Evolutionary conservation across 768 basidiomycete species (phyloP), one percentile per base, ranked within the genome.

Genomic region (Epithele typhae): DNA sequence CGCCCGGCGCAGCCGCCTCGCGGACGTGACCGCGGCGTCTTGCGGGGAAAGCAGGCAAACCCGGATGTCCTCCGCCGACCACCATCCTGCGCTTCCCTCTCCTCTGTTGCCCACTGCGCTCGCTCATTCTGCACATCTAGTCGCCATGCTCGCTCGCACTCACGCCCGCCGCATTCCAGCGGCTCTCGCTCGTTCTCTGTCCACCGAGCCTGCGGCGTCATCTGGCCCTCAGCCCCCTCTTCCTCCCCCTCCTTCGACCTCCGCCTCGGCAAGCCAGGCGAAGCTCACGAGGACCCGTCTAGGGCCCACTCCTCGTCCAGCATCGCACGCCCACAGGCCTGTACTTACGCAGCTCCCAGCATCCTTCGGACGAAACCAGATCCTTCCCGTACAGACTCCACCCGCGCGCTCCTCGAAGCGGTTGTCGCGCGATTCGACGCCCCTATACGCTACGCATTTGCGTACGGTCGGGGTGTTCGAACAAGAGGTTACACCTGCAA

Each of bases 401-500:
- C 85, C 3, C 79, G 90, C 4, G 82, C 86, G 3, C 70, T 92
- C 21, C 75, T 95, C 14, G 88, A 93, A 60, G 73, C 76, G 49
- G 84, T 97, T 46, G 84, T 96, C 25, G 70, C 71, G 12, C 74
- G 80, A 39, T 95, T 97, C 59, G 77, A 91, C 34, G 90, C 91
- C 0, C 94, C 94, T 9, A 88, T 97, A 40, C 84, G 94, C 18
- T 98, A 95, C 72, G 96, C 94, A 1, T 93, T 97, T 61, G 96
- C 96, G 0, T 99, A 98, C 61, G 96, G 96, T 11, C 92, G 87
- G 3, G 96, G 95, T 0, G 93, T 98, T 2, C 52, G 65, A 49
- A 57, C 59, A 17, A 57, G 55, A 23, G 57, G 54, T 39, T 59
- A 61, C 18, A 58, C 58, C 11, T 65, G 70, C 15, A 64, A 59